Evolutionary conservation across 371 early-diverging fungal species (phyloP).

Genomic region (Mortierella sp.): DNA sequence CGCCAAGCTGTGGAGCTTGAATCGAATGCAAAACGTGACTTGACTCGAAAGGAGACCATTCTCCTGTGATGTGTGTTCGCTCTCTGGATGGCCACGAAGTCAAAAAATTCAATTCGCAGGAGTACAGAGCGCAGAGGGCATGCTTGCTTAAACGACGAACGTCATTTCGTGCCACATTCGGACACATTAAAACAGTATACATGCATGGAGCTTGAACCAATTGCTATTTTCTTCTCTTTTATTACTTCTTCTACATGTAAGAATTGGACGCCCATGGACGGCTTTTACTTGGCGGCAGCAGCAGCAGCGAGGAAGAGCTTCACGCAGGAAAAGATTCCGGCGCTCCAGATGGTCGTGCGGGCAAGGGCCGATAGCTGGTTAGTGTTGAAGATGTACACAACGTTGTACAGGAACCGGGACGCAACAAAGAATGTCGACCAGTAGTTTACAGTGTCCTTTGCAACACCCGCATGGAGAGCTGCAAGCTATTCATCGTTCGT

Average conservation of each 20-base stretch:
- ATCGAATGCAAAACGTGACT: neutral
- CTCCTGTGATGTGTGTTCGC: neutral
- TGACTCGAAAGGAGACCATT: neutral
- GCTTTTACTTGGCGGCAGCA: conserved; percentile 45
- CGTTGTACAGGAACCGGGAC: conserved; percentile 31
- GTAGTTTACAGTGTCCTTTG: conserved; percentile 44
- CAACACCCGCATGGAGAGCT: conserved; percentile 52
- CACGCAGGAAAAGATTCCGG: conserved; percentile 35
- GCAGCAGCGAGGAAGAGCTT: conserved; percentile 55
- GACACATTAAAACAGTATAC: no score
- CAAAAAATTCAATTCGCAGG: neutral
- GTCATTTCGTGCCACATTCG: neutral
- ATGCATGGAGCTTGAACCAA: no score
- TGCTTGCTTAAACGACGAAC: neutral
- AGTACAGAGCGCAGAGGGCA: neutral
- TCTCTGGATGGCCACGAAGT: conserved; percentile 1
- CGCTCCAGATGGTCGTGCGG: conserved; percentile 41
- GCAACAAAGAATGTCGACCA: conserved; percentile 37
- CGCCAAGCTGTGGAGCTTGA: neutral
- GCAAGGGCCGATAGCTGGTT: conserved; percentile 24
- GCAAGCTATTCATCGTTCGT: conserved; percentile 56
- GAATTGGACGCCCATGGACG: neutral
- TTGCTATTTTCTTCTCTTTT: neutral
- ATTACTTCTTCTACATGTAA: neutral
- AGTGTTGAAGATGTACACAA: conserved; percentile 52